A percentile compares a stretch with the other conserved stretches of the same genome.
Evolutionary conservation across 805 yeast species (phyloP).

Genomic region (Cyberlindnera mycetangii): DNA sequence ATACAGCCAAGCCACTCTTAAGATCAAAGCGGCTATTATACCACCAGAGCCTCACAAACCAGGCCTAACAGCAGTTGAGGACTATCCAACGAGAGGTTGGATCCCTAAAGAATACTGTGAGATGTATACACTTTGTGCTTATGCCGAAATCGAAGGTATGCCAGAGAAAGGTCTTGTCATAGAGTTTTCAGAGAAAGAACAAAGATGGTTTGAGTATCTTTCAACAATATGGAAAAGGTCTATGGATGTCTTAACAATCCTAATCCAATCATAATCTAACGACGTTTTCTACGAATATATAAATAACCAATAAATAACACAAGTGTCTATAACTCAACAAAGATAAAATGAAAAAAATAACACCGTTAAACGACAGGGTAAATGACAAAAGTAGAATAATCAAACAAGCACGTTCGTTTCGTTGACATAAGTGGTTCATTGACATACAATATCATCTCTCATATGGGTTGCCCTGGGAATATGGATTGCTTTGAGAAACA

Average conservation of each 20-base stretch:
- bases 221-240: conserved; percentile 8
- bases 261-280: not conserved
- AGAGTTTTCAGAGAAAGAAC: conserved; percentile 6
- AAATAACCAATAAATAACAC: not conserved
- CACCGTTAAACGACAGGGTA: not conserved
- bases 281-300: not conserved
- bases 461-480: conserved; percentile 19
- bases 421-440: not conserved
- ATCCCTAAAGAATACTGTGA: conserved; percentile 33
- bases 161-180: conserved; percentile 3
- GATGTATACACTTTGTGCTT: conserved; percentile 37
- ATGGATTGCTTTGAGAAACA: conserved; percentile 8
- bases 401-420: not conserved
- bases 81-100: conserved; percentile 37
- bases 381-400: not conserved
- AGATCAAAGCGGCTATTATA: conserved; percentile 44
- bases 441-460: conserved; percentile 6
- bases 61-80: not conserved
- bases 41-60: conserved; percentile 37
- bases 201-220: conserved; percentile 3
- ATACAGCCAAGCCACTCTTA: conserved; percentile 35
- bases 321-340: not conserved
- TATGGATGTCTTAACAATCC: conserved; percentile 2
- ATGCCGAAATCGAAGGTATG: conserved; percentile 31
- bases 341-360: not conserved